Conservation (phyloP, 345 rosid species). For the Mallotus nudiflorus region DNA sequence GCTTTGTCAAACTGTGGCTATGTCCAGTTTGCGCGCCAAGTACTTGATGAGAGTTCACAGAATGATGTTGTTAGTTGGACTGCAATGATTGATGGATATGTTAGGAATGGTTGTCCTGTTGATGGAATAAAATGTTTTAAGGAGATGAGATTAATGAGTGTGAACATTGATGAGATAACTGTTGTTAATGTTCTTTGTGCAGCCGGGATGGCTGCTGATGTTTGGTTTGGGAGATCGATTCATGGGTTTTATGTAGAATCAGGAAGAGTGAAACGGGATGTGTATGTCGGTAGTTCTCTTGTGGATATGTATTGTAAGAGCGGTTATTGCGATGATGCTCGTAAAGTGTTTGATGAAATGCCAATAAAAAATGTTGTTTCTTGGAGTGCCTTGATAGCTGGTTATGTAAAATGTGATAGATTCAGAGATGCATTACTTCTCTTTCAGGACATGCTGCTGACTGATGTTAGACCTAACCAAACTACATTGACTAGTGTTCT, state of each 20-base stretch:
- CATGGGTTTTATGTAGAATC: conserved; percentile 34
- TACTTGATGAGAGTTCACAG: conserved; percentile 33
- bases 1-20: conserved; percentile 24
- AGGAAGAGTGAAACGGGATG: conserved; percentile 33
- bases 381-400: conserved; percentile 42
- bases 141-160: conserved; percentile 23
- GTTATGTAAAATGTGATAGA: conserved; percentile 31
- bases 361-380: conserved; percentile 33
- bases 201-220: conserved; percentile 28
- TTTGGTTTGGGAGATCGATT: conserved; percentile 40
- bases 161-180: conserved; percentile 28
- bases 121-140: conserved; percentile 29
- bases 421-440: conserved; percentile 30
- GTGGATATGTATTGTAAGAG: conserved; percentile 38
- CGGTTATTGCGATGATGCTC: conserved; percentile 33
- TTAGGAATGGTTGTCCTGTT: conserved; percentile 25
- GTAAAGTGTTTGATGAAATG: conserved; percentile 35
- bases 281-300: conserved; percentile 36
- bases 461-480: conserved; percentile 28
- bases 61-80: conserved; percentile 39
- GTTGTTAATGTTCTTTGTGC: conserved; percentile 35
- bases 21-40: conserved; percentile 17
- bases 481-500: conserved; percentile 33
- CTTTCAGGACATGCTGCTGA: conserved; percentile 32
- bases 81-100: conserved; percentile 37